Conservation (phyloP, 108 stramenopile species). For the Parmales sp. region DNA sequence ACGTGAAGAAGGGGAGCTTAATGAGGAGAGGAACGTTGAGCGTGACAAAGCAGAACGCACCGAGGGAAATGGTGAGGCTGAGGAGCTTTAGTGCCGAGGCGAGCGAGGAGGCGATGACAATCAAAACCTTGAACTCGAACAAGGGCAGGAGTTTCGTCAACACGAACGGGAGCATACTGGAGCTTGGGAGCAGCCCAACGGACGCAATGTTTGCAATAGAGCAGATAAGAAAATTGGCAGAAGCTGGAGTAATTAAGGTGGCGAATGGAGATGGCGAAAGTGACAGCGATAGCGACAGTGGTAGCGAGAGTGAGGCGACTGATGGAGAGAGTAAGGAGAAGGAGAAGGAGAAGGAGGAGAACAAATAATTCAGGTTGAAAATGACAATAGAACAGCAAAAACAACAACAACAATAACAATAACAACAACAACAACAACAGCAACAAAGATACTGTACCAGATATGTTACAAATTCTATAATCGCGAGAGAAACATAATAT, state of each 20-base stretch:
- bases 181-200: neutral
- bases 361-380: too few species aligned
- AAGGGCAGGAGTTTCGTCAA: neutral
- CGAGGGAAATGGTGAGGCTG: neutral
- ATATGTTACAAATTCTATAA: too few species aligned
- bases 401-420: too few species aligned
- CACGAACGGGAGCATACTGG: neutral
- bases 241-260: neutral
- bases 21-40: neutral
- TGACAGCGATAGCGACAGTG: neutral
- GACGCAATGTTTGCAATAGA: too few species aligned
- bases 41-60: too few species aligned
- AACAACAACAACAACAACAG: too few species aligned
- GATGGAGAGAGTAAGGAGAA: neutral
- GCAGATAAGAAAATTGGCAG: neutral
- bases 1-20: neutral
- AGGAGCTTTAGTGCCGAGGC: neutral
- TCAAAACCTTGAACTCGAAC: neutral
- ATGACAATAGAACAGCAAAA: too few species aligned
- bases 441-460: too few species aligned
- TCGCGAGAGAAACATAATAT: too few species aligned
- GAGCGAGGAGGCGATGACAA: neutral
- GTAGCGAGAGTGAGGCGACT: neutral
- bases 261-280: neutral
- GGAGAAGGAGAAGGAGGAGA: neutral